Conservation (phyloP, 1,284 basidiomycete species). For the Trametes versicolor region DNA sequence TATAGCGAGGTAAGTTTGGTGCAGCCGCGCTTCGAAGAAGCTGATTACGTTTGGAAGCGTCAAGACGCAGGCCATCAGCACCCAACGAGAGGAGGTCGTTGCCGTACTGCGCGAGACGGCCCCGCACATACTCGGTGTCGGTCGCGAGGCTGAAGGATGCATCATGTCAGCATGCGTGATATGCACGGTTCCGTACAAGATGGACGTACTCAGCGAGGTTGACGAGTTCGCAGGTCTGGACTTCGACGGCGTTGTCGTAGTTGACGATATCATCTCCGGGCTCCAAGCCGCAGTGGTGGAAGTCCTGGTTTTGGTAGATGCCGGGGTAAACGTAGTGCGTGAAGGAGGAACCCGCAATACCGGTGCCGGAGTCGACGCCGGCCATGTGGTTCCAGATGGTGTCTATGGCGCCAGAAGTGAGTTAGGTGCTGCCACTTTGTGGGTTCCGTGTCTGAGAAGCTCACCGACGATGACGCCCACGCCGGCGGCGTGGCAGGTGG, state of each 20-base stretch:
- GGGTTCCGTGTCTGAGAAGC: slow-evolving; percentile 27
- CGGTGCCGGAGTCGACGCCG: slow-evolving; percentile 54
- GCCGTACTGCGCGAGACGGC: slow-evolving; percentile 61
- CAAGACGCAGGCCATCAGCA: slow-evolving; percentile 70
- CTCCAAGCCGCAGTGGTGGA: slow-evolving; percentile 71
- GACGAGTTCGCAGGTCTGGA: slow-evolving; percentile 67
- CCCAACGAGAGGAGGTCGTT: slow-evolving; percentile 72
- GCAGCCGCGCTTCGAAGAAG: background rate
- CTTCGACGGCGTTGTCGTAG: slow-evolving; percentile 60
- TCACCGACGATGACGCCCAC: slow-evolving; percentile 68
- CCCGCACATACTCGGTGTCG: slow-evolving; percentile 66
- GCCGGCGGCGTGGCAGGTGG: slow-evolving; percentile 66
- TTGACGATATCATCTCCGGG: slow-evolving; percentile 63
- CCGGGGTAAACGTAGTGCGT: slow-evolving; percentile 69
- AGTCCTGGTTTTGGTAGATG: slow-evolving; percentile 64
- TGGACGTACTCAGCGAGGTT: slow-evolving; percentile 64
- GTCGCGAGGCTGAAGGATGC: slow-evolving; percentile 58
- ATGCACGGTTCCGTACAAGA: background rate
- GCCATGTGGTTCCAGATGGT: slow-evolving; percentile 76
- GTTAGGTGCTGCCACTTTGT: slow-evolving; percentile 12
- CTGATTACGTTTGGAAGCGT: slow-evolving; percentile 71
- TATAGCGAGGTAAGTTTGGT: background rate
- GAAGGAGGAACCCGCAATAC: slow-evolving; percentile 59
- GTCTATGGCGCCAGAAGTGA: slow-evolving; percentile 47
- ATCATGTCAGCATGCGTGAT: slow-evolving; percentile 1